phyloP scores from a whole-genome alignment of 1,139 yeast species.

The Pichia sp. region DNA sequence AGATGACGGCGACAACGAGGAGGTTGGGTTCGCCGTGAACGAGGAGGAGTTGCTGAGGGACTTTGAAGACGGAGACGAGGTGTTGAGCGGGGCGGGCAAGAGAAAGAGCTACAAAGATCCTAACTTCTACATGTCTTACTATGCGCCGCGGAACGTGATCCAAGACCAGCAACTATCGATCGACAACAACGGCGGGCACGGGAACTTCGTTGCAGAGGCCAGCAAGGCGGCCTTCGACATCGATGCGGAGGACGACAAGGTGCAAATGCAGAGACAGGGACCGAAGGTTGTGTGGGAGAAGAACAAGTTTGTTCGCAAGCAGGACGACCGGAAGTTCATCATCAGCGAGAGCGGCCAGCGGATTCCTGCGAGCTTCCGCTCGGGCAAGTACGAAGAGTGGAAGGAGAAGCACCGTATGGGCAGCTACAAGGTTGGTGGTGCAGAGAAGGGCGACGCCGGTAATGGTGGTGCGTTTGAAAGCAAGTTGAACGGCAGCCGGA shows the following conservation, averaged over 20 bases:
- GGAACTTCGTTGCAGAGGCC: constrained; percentile 71
- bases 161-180: constrained; percentile 78
- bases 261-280: constrained; percentile 50
- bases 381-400: constrained; percentile 94
- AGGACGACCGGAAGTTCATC: constrained; percentile 80
- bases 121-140: constrained; percentile 81
- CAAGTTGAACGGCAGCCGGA: constrained; percentile 25
- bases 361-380: constrained; percentile 86
- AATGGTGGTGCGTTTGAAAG: constrained; percentile 31
- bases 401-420: constrained; percentile 62
- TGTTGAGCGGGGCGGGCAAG: constrained; percentile 32
- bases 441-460: constrained; percentile 16
- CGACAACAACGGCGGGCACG: constrained; percentile 27
- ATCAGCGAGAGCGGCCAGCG: constrained; percentile 93
- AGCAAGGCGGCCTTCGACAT: constrained; percentile 81
- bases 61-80: constrained; percentile 61
- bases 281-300: constrained; percentile 85
- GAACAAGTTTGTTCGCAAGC: constrained; percentile 81
- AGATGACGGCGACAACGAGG: constrained; percentile 39
- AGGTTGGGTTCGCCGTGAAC: constrained; percentile 51
- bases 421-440: constrained; percentile 51
- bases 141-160: constrained; percentile 74
- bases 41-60: constrained; percentile 50
- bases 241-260: constrained; percentile 66
- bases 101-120: constrained; percentile 62